Conservation (phyloP, 257 asterid genomes). For the Solanum bulbocastanum region DNA sequence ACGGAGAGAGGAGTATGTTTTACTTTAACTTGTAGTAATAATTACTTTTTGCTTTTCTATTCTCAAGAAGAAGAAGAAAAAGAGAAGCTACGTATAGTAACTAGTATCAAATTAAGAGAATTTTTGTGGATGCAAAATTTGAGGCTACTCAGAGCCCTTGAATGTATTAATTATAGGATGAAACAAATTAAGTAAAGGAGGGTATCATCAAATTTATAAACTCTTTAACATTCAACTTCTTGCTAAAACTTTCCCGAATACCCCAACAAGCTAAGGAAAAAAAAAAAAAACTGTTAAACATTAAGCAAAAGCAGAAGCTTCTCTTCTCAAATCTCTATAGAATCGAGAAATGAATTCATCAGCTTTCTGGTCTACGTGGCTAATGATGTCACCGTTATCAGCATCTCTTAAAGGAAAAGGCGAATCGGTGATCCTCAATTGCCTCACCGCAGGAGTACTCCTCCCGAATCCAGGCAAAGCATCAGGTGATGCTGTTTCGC, state of each 20-base stretch:
- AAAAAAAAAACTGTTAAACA: background rate
- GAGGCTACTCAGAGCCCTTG: background rate
- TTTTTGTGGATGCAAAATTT: background rate
- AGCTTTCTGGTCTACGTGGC: constrained; percentile 18
- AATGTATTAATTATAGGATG: background rate
- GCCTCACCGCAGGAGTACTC: constrained; percentile 20
- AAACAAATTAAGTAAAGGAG: background rate
- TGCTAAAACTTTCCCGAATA: background rate
- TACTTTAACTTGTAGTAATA: background rate
- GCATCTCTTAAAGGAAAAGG: constrained; percentile 11
- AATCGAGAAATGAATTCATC: constrained; percentile 18
- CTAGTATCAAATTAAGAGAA: background rate
- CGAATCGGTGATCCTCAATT: constrained; percentile 27
- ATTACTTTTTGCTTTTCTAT: background rate
- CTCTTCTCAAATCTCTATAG: constrained; percentile 13
- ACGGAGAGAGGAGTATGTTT: too few relatives aligned
- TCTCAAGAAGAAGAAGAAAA: background rate
- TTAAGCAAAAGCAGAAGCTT: background rate
- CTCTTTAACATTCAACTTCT: background rate
- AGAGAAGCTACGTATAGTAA: too few relatives aligned
- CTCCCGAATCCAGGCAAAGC: constrained; percentile 26
- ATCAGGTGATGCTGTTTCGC: constrained; percentile 25
- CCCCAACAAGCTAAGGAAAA: background rate
- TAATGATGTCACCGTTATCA: background rate
- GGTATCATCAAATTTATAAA: background rate